These are phyloP conservation scores for Cystobasidium sp. DNA, from an alignment of 1,284 basidiomycete species.

Conservation along the genomic window DNA sequence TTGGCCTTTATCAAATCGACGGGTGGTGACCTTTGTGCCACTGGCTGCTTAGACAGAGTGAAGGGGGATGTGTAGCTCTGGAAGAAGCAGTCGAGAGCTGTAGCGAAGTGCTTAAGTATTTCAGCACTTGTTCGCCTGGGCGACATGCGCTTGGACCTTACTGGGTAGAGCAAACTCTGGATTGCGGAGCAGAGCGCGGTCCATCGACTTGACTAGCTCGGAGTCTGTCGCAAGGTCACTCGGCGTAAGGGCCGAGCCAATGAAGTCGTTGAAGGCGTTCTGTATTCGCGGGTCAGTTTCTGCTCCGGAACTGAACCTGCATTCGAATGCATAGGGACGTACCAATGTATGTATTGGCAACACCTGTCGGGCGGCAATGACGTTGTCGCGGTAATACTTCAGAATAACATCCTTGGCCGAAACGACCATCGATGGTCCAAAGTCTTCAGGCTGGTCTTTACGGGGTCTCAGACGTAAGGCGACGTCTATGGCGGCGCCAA, in stretches of 20 bases:
- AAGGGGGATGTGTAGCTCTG: slow-evolving; percentile 20
- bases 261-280: slow-evolving; percentile 62
- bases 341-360: slow-evolving; percentile 49
- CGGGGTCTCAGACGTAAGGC: slow-evolving; percentile 51
- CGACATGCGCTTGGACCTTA: background rate
- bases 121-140: background rate
- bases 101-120: too few relatives aligned
- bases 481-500: slow-evolving; percentile 53
- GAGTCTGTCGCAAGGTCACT: slow-evolving; percentile 61
- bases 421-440: slow-evolving; percentile 45
- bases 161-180: slow-evolving; percentile 68
- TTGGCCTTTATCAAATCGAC: slow-evolving; percentile 62
- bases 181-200: slow-evolving; percentile 73
- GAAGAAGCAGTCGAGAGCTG: slow-evolving; percentile 49
- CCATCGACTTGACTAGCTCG: slow-evolving; percentile 65
- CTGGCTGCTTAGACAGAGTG: slow-evolving; percentile 1
- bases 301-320: background rate
- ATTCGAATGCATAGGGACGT: background rate
- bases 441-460: slow-evolving; percentile 46
- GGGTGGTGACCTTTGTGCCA: background rate
- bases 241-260: slow-evolving; percentile 62
- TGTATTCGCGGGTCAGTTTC: background rate
- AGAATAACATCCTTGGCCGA: slow-evolving; percentile 45
- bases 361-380: slow-evolving; percentile 47
- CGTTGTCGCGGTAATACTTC: slow-evolving; percentile 47